phyloP scores from a whole-genome alignment of 2,329 filamentous ascomycete species.

The Aureobasidium sp. region DNA sequence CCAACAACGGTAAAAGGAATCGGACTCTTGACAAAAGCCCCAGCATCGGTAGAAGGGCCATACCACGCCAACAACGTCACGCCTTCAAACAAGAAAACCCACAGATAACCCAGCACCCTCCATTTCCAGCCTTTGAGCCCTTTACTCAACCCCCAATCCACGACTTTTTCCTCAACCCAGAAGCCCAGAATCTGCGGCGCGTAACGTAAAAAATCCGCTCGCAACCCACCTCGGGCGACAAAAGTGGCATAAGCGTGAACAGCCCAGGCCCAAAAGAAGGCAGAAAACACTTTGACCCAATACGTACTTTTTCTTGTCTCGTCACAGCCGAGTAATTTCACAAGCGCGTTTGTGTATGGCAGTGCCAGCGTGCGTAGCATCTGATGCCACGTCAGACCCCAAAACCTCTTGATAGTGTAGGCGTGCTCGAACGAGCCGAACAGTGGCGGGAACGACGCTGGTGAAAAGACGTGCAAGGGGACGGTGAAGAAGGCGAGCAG shows the following conservation, averaged over 20 bases:
- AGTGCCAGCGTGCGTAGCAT: background rate
- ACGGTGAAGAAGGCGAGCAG: background rate
- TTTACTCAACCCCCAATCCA: background rate
- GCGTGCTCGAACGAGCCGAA: background rate
- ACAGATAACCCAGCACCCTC: background rate
- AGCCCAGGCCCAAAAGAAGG: background rate
- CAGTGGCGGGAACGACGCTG: background rate
- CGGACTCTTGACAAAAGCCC: too few relatives aligned
- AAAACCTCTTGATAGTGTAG: background rate
- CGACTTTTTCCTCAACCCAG: background rate
- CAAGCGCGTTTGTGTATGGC: background rate
- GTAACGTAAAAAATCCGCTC: background rate
- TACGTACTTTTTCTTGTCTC: background rate
- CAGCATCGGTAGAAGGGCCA: background rate
- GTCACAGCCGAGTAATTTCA: background rate
- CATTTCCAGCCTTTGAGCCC: background rate
- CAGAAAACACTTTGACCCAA: background rate
- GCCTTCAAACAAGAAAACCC: background rate
- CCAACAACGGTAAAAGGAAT: too few relatives aligned
- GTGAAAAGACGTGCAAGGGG: background rate
- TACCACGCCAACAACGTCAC: background rate
- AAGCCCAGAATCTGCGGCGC: background rate
- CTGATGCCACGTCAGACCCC: background rate
- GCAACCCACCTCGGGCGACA: background rate
- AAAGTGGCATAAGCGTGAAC: background rate